Base-by-base conservation (phyloP, 176 grass and related monocot genomes). In the Puya raimondii region DNA sequence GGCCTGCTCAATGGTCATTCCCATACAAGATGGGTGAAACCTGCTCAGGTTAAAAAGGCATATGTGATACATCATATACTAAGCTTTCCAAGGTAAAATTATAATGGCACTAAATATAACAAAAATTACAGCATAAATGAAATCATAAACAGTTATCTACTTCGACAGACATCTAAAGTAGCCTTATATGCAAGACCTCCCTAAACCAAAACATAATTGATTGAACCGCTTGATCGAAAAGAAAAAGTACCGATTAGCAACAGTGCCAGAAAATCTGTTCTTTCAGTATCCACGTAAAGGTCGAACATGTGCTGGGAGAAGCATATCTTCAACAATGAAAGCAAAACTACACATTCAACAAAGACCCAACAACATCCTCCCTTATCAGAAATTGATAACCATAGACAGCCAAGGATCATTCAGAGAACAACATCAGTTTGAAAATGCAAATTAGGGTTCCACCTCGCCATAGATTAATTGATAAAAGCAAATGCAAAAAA, bases 11-110 rank as follows among this genome's bases (percentile, higher is more conserved):
- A 90, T 90, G 50, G 84, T 87, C 91, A 96, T 90, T 68, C 80
- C 84, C 91, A 96, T 96, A 86, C 91, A 96, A 50, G 87, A 90
- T 66, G 91, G 91, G 80, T 96, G 91, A 53, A 96, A 96, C 91
- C 91, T 96, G 76, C 49, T 75, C 6, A 9, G 11, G 53, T 75
- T 78, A 21, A 70, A 81, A 48, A 20, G 72, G 51, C 23, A 72
- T 63, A 63, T 23, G 48, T 2, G 48, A 23, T 12, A 11, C n/a
- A 70, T 70, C 50, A 16, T 71, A 59, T 53, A 65, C 47, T 47
- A 67, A 67, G 12, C n/a, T 14, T 47, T 48, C 23, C 33, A 48
- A 67, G 47, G 47, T 14, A 65, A 70, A 25, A 66, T 65, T 49
- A 2, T 48, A 73, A 76, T 68, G n/a, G 15, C 47, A 48, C 14